A percentile compares a stretch with the other conserved stretches of the same genome.
Conservation (phyloP, 192 early-diverging fungal species). For the Haplosporangium gracile region DNA sequence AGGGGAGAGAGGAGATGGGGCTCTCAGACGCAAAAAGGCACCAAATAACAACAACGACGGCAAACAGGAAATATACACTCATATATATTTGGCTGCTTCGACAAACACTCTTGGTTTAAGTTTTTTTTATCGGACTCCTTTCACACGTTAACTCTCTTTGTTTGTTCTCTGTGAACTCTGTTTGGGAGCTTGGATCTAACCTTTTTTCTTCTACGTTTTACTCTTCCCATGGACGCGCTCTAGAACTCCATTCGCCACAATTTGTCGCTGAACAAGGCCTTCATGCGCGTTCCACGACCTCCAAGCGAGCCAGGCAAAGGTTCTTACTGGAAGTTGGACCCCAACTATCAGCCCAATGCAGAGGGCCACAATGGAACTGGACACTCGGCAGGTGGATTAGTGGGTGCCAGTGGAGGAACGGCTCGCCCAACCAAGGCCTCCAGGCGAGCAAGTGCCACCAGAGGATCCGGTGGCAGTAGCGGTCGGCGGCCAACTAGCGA, state of each 20-base stretch:
- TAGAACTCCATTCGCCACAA: slow-evolving; percentile 92
- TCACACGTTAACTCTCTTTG: neutral
- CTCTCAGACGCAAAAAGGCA: neutral
- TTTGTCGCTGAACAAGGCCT: slow-evolving; percentile 85
- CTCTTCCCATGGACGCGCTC: neutral
- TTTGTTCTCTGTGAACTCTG: neutral
- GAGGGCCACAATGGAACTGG: slow-evolving; percentile 5
- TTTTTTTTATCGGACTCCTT: neutral
- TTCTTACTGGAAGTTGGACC: slow-evolving; percentile 77
- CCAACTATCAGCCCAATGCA: slow-evolving; percentile 40
- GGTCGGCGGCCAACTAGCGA: slow-evolving; percentile 35
- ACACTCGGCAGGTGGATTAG: slow-evolving; percentile 15
- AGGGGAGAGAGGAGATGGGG: neutral
- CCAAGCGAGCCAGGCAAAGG: slow-evolving; percentile 77
- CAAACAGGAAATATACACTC: slow-evolving; percentile 6
- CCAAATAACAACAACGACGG: neutral
- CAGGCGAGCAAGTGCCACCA: slow-evolving; percentile 28
- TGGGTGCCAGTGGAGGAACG: slow-evolving; percentile 24
- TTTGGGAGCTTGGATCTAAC: neutral
- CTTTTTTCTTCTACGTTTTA: neutral
- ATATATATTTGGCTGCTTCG: neutral
- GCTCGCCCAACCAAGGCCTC: slow-evolving; percentile 23
- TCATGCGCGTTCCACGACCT: slow-evolving; percentile 81
- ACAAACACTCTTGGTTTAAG: neutral
- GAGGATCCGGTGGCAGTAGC: slow-evolving; percentile 2